phyloP scores from a whole-genome alignment of 768 basidiomycete genomes.

The Tephrocybe sp. region DNA sequence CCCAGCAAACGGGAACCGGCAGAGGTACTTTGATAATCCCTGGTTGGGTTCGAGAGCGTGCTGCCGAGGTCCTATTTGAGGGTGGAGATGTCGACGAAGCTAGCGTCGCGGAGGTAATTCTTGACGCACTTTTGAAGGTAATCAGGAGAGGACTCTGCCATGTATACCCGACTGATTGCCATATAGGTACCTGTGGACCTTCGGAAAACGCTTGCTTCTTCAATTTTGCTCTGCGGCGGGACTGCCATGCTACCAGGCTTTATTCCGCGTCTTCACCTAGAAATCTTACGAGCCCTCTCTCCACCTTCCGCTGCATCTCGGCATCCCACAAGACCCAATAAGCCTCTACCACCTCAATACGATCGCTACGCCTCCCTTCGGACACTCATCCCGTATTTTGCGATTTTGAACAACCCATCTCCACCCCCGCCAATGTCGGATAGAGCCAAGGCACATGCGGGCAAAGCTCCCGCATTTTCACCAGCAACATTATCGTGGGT shows the following conservation, averaged over 20 bases:
- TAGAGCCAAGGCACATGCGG: constrained; percentile 61
- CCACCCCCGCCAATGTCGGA: constrained; percentile 52
- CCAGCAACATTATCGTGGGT: constrained; percentile 87
- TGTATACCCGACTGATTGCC: not conserved
- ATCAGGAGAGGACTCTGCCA: not conserved
- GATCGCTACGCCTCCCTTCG: constrained; percentile 78
- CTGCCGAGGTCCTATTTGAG: constrained; percentile 88
- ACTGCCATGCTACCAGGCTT: constrained; percentile 92
- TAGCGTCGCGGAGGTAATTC: constrained; percentile 78
- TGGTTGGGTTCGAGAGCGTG: constrained; percentile 93
- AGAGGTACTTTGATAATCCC: constrained; percentile 82
- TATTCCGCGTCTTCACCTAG: constrained; percentile 81
- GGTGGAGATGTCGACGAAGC: constrained; percentile 87
- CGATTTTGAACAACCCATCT: constrained; percentile 83
- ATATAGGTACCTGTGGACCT: constrained; percentile 86
- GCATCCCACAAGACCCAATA: constrained; percentile 35
- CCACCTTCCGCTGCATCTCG: constrained; percentile 31
- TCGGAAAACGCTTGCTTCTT: constrained; percentile 77
- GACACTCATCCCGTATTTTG: constrained; percentile 68
- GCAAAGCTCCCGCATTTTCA: constrained; percentile 85
- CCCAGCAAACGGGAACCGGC: constrained; percentile 71
- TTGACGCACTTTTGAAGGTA: constrained; percentile 82
- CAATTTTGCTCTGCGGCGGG: constrained; percentile 86
- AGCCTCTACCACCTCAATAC: constrained; percentile 48
- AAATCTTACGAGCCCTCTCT: constrained; percentile 66